phyloP scores from a whole-genome alignment of 164 flowering plant species.

The Liriodendron chinense region DNA sequence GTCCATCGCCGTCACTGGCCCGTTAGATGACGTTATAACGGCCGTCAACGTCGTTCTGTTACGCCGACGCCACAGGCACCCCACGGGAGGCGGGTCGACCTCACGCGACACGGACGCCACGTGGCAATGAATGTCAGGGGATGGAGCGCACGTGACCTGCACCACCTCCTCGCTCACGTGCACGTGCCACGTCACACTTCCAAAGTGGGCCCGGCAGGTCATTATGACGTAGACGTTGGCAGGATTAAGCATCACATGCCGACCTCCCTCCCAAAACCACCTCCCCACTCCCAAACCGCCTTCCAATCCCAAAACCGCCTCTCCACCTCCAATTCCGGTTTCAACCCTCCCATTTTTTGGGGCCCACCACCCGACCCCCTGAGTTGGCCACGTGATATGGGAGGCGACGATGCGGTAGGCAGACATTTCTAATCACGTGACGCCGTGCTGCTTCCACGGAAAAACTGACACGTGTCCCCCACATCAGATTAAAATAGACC shows the following conservation, averaged over 20 bases:
- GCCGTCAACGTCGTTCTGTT: slow-evolving; percentile 2
- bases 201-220: slow-evolving; percentile 20
- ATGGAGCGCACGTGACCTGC: slow-evolving; percentile 72
- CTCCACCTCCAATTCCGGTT: neutral
- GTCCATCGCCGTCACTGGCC: neutral
- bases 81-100: slow-evolving; percentile 27
- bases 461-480: slow-evolving; percentile 30
- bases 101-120: slow-evolving; percentile 52
- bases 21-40: neutral
- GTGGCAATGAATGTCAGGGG: slow-evolving; percentile 41
- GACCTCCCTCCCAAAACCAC: slow-evolving; percentile 7
- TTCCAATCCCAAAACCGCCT: neutral
- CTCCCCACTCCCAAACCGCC: slow-evolving; percentile 1
- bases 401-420: slow-evolving; percentile 52
- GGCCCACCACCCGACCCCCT: slow-evolving; percentile 36
- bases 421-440: slow-evolving; percentile 62
- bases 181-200: slow-evolving; percentile 21
- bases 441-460: slow-evolving; percentile 41
- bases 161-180: slow-evolving; percentile 41
- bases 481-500: neutral
- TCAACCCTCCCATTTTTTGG: slow-evolving; percentile 4
- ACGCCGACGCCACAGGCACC: neutral
- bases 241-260: slow-evolving; percentile 32
- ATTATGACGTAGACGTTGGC: slow-evolving; percentile 19
- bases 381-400: slow-evolving; percentile 93